A percentile compares a stretch with the other conserved stretches of the same genome.
phyloP scores from a whole-genome alignment of 805 yeast species.

The Wickerhamiella slavikovae region DNA sequence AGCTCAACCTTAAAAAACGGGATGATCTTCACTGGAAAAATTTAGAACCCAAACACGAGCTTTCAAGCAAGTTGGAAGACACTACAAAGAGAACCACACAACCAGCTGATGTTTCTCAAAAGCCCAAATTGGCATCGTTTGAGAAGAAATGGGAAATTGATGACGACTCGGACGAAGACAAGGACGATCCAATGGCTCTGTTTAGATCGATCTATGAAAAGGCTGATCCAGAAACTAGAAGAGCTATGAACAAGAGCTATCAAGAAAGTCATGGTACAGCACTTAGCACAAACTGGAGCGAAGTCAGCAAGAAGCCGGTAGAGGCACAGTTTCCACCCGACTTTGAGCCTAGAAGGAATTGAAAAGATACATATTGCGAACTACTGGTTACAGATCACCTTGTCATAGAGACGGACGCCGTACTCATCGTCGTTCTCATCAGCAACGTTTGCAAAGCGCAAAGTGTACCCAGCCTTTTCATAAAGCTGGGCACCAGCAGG shows the following conservation, averaged over 20 bases:
- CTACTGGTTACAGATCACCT: too few relatives aligned
- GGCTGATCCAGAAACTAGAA: conserved; percentile 68
- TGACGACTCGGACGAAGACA: conserved; percentile 26
- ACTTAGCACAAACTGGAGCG: conserved; percentile 82
- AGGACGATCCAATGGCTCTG: conserved; percentile 32
- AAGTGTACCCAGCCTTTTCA: too few relatives aligned
- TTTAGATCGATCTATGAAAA: conserved; percentile 53
- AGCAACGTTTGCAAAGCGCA: too few relatives aligned
- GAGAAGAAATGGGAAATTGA: conserved; percentile 47
- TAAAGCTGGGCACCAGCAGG: too few relatives aligned
- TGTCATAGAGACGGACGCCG: too few relatives aligned
- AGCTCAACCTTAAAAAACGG: conserved; percentile 36
- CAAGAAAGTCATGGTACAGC: conserved; percentile 90
- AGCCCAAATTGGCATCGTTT: conserved; percentile 41
- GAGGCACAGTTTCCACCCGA: conserved; percentile 62
- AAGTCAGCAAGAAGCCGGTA: conserved; percentile 45
- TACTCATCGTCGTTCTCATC: too few relatives aligned
- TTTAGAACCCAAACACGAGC: too few relatives aligned
- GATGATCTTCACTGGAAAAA: conserved; percentile 30
- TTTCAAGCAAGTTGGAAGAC: neutral
- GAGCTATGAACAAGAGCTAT: conserved; percentile 95
- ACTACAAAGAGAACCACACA: neutral
- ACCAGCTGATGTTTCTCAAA: conserved; percentile 25
- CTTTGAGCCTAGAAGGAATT: conserved; percentile 29
- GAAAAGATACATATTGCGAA: too few relatives aligned